Percentiles rank a stretch among this genome's conserved stretches.
Evolutionary conservation across 345 rosid species (phyloP).

Genomic region (Rhodamnia rubescens): DNA sequence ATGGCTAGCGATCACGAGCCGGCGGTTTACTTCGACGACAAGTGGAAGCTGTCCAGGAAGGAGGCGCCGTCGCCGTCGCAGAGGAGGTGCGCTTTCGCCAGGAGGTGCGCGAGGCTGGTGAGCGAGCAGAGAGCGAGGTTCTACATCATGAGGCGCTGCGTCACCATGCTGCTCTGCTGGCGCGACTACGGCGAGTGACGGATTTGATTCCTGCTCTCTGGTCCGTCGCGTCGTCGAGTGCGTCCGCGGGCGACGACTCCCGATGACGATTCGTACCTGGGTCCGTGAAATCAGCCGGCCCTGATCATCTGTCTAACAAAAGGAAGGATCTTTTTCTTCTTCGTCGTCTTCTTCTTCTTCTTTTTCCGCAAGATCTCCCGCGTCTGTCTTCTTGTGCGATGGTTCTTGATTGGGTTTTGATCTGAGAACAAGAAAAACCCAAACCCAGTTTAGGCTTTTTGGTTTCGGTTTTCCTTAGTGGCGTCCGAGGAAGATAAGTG

Average conservation of each 20-base stretch:
- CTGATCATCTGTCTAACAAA: not conserved
- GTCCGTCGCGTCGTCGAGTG: not conserved
- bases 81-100: constrained; percentile 12
- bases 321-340: not conserved
- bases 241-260: not conserved
- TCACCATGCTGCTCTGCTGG: constrained; percentile 36
- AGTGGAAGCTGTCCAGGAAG: constrained; percentile 47
- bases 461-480: not conserved
- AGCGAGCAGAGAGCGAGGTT: constrained; percentile 34
- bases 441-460: not conserved
- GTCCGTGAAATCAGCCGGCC: not conserved
- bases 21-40: constrained; percentile 35
- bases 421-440: not conserved
- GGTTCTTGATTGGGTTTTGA: not conserved
- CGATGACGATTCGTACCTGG: not conserved
- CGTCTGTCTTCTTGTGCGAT: not conserved
- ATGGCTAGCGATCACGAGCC: constrained; percentile 13
- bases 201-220: not conserved
- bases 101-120: constrained; percentile 29
- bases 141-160: constrained; percentile 41
- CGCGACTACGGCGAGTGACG: constrained; percentile 17
- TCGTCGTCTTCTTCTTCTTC: not conserved
- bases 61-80: constrained; percentile 6
- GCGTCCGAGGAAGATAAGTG: not conserved
- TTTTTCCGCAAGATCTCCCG: not conserved